Conservation (phyloP, 805 yeast species). For the Lachancea quebecensis region DNA sequence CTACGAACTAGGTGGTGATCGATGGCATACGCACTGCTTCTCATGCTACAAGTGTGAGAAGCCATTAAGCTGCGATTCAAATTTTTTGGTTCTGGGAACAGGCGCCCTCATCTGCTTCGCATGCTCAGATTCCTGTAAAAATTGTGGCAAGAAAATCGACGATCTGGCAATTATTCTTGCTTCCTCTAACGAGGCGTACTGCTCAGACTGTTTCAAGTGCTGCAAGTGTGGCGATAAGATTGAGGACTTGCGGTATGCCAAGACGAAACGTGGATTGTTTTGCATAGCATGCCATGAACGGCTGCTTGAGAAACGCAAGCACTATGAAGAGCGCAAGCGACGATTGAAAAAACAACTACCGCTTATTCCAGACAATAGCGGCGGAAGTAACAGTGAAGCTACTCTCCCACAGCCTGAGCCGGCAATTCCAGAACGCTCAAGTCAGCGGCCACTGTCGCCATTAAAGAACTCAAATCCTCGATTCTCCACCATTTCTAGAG, state of each 20-base stretch:
- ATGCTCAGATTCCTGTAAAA: slow-evolving; percentile 85
- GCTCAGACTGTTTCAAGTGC: slow-evolving; percentile 84
- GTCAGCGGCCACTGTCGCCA: slow-evolving; percentile 19
- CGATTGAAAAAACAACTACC: slow-evolving; percentile 24
- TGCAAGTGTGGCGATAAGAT: slow-evolving; percentile 79
- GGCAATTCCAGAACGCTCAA: slow-evolving; percentile 17
- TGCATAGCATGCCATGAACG: slow-evolving; percentile 91
- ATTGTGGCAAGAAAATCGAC: slow-evolving; percentile 80
- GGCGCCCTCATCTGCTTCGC: slow-evolving; percentile 85
- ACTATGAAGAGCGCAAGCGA: slow-evolving; percentile 31
- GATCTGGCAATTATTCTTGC: slow-evolving; percentile 74
- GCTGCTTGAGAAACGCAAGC: slow-evolving; percentile 66
- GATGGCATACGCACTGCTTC: slow-evolving; percentile 95
- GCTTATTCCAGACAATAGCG: slow-evolving; percentile 4
- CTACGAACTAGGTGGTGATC: slow-evolving; percentile 85
- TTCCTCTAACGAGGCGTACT: slow-evolving; percentile 93
- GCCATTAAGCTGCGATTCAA: slow-evolving; percentile 77
- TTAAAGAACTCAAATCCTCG: not conserved
- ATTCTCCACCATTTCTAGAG: not conserved
- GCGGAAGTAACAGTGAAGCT: not conserved
- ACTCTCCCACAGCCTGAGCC: not conserved
- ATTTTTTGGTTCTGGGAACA: slow-evolving; percentile 85
- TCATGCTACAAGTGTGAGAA: slow-evolving; percentile 78
- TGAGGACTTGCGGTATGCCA: slow-evolving; percentile 83
- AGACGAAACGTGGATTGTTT: slow-evolving; percentile 86